A percentile compares a stretch with the other conserved stretches of the same genome.
phyloP scores from a whole-genome alignment of 208 protist species.

The Balamuthia mandrillaris region DNA sequence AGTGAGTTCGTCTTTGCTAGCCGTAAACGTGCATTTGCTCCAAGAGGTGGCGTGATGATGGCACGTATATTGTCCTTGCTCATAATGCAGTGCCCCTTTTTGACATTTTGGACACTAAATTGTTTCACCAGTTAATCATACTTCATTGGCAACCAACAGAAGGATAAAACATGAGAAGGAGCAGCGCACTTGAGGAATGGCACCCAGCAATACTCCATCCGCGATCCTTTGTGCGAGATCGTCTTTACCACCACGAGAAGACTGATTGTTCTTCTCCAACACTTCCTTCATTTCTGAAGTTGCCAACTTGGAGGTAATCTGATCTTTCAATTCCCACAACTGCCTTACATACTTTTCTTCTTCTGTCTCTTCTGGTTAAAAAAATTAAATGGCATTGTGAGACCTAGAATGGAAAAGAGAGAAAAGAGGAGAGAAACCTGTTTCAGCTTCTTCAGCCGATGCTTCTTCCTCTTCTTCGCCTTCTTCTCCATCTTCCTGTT shows the following conservation, averaged over 20 bases:
- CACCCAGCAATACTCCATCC: slow-evolving; percentile 7
- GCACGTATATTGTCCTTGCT: background rate
- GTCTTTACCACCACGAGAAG: background rate
- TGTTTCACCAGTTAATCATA: no score
- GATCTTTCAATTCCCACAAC: slow-evolving; percentile 15
- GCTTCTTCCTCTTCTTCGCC: background rate
- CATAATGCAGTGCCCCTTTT: slow-evolving; percentile 16
- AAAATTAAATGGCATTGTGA: no score
- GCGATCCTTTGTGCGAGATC: slow-evolving; percentile 14
- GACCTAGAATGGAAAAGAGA: no score
- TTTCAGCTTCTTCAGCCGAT: background rate
- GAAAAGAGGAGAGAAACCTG: no score
- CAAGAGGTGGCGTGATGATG: background rate
- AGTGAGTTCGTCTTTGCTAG: slow-evolving; percentile 2
- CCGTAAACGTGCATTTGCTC: slow-evolving; percentile 34
- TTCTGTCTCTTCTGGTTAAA: background rate
- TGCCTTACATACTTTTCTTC: slow-evolving; percentile 10
- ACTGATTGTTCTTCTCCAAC: slow-evolving; percentile 18
- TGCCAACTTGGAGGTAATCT: background rate
- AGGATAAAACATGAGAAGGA: background rate
- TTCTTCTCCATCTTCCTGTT: background rate
- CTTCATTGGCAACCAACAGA: background rate
- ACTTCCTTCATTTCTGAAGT: slow-evolving; percentile 17
- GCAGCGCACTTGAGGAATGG: background rate
- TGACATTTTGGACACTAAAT: slow-evolving; percentile 14